These are phyloP conservation scores for Colletotrichum lupini DNA, from an alignment of 2,329 filamentous ascomycete genomes.

Conservation along the genomic window DNA sequence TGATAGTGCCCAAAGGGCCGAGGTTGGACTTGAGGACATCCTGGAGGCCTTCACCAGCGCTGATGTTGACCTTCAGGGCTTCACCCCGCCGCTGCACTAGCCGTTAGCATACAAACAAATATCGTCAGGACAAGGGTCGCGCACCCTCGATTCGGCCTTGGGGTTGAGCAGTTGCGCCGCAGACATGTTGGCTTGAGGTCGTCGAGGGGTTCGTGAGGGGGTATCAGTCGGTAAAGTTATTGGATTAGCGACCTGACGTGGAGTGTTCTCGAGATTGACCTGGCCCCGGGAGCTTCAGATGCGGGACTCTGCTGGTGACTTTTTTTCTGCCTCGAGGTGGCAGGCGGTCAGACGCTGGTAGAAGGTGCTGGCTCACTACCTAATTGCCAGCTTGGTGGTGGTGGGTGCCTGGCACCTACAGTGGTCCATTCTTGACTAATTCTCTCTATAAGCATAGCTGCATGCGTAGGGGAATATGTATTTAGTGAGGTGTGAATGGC, in stretches of 20 bases:
- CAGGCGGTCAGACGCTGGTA: constrained; percentile 32
- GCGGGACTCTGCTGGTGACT: constrained; percentile 35
- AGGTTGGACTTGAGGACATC: constrained; percentile 97
- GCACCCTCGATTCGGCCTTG: constrained; percentile 96
- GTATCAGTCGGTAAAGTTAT: constrained; percentile 31
- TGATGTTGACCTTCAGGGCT: constrained; percentile 97
- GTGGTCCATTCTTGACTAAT: not conserved
- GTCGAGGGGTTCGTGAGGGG: constrained; percentile 32
- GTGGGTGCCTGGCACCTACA: constrained; percentile 1
- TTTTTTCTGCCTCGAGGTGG: constrained; percentile 36
- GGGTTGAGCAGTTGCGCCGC: constrained; percentile 98
- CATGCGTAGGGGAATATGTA: rapidly evolving
- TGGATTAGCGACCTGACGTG: constrained; percentile 35
- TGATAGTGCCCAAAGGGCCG: constrained; percentile 92
- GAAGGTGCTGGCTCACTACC: constrained; percentile 31
- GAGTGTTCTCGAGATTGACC: constrained; percentile 35
- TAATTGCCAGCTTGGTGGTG: not conserved
- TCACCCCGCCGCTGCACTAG: constrained; percentile 85
- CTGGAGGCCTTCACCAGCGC: constrained; percentile 89
- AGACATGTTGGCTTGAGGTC: constrained; percentile 73
- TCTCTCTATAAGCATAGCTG: not conserved
- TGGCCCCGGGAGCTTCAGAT: constrained; percentile 34
- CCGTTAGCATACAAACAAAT: constrained; percentile 54
- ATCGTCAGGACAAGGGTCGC: constrained; percentile 47
- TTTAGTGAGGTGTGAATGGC: not conserved